A percentile compares a stretch with the other conserved stretches of the same genome.
phyloP scores from a whole-genome alignment of 192 early-diverging fungal species.

The Lobosporangium transversale region DNA sequence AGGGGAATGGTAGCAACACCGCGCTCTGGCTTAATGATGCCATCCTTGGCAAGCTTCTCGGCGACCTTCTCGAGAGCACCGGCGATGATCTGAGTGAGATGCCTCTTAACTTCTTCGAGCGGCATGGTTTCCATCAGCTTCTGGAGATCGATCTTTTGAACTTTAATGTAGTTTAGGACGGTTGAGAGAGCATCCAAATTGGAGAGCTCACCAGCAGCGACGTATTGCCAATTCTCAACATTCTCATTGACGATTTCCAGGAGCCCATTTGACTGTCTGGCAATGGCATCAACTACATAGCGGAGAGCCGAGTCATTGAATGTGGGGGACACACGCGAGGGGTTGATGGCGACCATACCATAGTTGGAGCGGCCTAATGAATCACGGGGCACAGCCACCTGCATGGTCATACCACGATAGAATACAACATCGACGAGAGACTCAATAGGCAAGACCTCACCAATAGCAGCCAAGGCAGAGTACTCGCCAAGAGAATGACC shows the following conservation, averaged over 20 bases:
- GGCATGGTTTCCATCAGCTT: slow-evolving; percentile 88
- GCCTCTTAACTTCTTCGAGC: slow-evolving; percentile 84
- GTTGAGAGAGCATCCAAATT: slow-evolving; percentile 84
- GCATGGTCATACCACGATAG: slow-evolving; percentile 99
- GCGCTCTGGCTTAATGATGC: slow-evolving; percentile 79
- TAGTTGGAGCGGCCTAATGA: slow-evolving; percentile 83
- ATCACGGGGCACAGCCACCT: slow-evolving; percentile 89
- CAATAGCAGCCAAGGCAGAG: slow-evolving; percentile 89
- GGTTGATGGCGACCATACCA: slow-evolving; percentile 96
- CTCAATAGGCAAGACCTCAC: slow-evolving; percentile 86
- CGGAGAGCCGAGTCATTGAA: slow-evolving; percentile 88
- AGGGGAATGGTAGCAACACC: slow-evolving; percentile 92
- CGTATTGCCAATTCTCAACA: slow-evolving; percentile 97
- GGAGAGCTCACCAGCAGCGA: slow-evolving; percentile 87
- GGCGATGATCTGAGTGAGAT: slow-evolving; percentile 80
- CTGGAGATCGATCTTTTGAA: slow-evolving; percentile 84
- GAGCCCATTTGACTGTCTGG: slow-evolving; percentile 77
- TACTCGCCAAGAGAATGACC: slow-evolving; percentile 98
- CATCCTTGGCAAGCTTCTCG: slow-evolving; percentile 66
- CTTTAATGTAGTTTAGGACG: slow-evolving; percentile 90
- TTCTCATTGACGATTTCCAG: slow-evolving; percentile 98
- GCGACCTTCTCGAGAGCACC: slow-evolving; percentile 74
- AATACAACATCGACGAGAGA: slow-evolving; percentile 91
- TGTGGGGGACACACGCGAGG: slow-evolving; percentile 84
- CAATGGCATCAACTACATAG: slow-evolving; percentile 85